These are phyloP conservation scores for Coelastrella sp. DNA, from an alignment of 139 green algal genomes.

Conservation along the genomic window DNA sequence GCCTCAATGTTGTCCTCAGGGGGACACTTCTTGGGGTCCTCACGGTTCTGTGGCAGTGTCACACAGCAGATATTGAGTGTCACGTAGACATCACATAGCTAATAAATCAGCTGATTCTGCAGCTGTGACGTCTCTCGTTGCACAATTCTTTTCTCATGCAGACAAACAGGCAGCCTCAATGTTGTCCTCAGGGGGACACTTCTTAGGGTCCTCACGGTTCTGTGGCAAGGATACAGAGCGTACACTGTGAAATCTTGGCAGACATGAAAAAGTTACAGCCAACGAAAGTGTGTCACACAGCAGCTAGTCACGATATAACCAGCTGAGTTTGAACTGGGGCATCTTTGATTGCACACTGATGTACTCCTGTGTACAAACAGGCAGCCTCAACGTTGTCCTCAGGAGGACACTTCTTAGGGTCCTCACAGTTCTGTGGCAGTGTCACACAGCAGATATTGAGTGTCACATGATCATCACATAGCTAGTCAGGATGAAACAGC, in stretches of 20 bases:
- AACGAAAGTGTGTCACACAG: too few relatives aligned
- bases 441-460: not conserved
- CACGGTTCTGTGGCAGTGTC: conserved; percentile 8
- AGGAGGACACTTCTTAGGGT: conserved; percentile 61
- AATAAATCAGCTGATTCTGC: conserved; percentile 55
- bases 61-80: not conserved
- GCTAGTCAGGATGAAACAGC: too few relatives aligned
- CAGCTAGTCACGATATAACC: too few relatives aligned
- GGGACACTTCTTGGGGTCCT: conserved; percentile 57
- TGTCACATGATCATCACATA: too few relatives aligned
- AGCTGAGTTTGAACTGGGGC: conserved; percentile 51
- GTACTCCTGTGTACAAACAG: not conserved
- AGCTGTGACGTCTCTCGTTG: conserved; percentile 31
- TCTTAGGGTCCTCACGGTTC: conserved; percentile 19
- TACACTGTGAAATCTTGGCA: too few relatives aligned
- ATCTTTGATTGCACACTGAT: conserved; percentile 45
- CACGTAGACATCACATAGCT: not conserved
- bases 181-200: conserved; percentile 87
- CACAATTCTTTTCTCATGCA: conserved; percentile 30
- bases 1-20: conserved; percentile 94
- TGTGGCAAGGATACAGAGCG: not conserved
- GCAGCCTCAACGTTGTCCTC: conserved; percentile 95
- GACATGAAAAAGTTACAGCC: too few relatives aligned
- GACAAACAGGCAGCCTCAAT: conserved; percentile 89
- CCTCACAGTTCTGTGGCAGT: not conserved